phyloP scores from a whole-genome alignment of 345 rosid species.

The Sisymbrium irio region DNA sequence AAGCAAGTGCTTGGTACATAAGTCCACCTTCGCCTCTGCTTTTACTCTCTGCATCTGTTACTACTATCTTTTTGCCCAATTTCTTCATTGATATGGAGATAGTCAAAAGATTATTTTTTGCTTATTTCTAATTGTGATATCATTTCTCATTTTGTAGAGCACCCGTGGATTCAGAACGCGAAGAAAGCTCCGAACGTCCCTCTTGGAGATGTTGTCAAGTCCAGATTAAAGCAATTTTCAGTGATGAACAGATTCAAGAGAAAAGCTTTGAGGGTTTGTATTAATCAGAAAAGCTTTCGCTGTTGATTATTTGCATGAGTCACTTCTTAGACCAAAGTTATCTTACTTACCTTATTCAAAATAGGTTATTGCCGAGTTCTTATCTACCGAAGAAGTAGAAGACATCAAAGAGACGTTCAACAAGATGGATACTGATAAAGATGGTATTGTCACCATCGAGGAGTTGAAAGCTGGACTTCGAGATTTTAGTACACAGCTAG shows the following conservation, averaged over 20 bases:
- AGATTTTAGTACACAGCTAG: slow-evolving; percentile 76
- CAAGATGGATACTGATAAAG: slow-evolving; percentile 90
- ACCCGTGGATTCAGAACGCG: slow-evolving; percentile 97
- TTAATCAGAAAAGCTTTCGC: slow-evolving; percentile 24
- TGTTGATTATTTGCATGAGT: neutral
- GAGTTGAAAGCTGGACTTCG: slow-evolving; percentile 90
- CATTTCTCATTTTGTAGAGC: slow-evolving; percentile 51
- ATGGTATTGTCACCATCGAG: slow-evolving; percentile 81
- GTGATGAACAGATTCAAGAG: slow-evolving; percentile 99
- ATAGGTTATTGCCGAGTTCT: slow-evolving; percentile 95
- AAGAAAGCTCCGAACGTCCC: slow-evolving; percentile 95
- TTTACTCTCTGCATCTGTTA: neutral
- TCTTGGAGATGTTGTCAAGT: slow-evolving; percentile 97
- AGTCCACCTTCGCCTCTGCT: slow-evolving; percentile 5
- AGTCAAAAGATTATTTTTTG: neutral
- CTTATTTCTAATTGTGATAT: slow-evolving; percentile 1
- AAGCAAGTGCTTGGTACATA: slow-evolving; percentile 90
- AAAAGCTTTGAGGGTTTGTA: slow-evolving; percentile 96
- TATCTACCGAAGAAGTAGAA: slow-evolving; percentile 86
- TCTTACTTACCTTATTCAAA: slow-evolving; percentile 19
- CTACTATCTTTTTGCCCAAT: neutral
- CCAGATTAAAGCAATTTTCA: slow-evolving; percentile 96
- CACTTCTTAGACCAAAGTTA: slow-evolving; percentile 1
- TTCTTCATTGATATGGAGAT: neutral
- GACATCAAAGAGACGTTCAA: slow-evolving; percentile 89